Percentiles rank a stretch among this genome's conserved stretches.
These are phyloP conservation scores for Ceratobasidium papillatum DNA, from an alignment of 1,284 basidiomycete genomes.

Conservation along the genomic window DNA sequence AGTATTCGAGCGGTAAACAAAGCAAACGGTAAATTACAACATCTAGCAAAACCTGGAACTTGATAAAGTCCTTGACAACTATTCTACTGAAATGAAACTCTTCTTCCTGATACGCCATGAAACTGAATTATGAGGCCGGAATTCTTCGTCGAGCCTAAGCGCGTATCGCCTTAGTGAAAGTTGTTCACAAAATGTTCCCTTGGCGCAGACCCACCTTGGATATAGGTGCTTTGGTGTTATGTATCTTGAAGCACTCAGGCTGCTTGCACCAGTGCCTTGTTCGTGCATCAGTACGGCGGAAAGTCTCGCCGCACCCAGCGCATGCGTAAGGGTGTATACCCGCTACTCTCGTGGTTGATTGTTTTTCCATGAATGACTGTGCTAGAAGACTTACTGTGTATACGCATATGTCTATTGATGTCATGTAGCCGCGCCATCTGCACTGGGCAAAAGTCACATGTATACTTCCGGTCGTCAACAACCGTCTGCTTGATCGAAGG, in stretches of 20 bases:
- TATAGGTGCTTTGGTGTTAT: constrained; percentile 23
- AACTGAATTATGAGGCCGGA: background rate
- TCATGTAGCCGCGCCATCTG: constrained; percentile 38
- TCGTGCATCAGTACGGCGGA: constrained; percentile 35
- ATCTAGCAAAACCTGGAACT: background rate
- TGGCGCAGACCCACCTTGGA: constrained; percentile 22
- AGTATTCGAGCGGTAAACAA: background rate
- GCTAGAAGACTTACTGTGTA: constrained; percentile 37
- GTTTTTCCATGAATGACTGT: background rate
- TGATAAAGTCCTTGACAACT: background rate
- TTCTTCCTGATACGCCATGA: background rate
- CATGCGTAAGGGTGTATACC: constrained; percentile 41
- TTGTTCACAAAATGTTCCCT: background rate
- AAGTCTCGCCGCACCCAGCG: constrained; percentile 36
- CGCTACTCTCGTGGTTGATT: constrained; percentile 10
- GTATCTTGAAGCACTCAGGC: constrained; percentile 39
- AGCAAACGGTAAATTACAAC: constrained; percentile 15
- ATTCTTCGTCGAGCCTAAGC: constrained; percentile 31
- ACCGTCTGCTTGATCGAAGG: background rate
- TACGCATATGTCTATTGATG: constrained; percentile 39
- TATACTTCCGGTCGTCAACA: constrained; percentile 31
- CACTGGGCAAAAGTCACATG: constrained; percentile 36
- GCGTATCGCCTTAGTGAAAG: background rate
- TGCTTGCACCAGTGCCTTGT: constrained; percentile 39
- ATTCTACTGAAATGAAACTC: background rate